Conservation (phyloP, 495 filamentous ascomycete genomes). For the Lasiosphaeriaceae sp. region DNA sequence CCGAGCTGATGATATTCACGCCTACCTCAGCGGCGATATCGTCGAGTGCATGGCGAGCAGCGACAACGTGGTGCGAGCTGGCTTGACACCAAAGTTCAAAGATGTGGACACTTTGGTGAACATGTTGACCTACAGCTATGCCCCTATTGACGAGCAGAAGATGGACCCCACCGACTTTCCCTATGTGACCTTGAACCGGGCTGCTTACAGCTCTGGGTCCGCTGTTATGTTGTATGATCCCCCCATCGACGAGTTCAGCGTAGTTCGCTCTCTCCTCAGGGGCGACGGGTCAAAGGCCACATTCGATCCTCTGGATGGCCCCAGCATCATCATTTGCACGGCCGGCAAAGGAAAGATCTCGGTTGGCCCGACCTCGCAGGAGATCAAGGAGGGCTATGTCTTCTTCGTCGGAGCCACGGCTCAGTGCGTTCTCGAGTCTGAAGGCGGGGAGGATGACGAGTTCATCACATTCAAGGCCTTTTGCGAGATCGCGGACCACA, state of each 20-base stretch:
- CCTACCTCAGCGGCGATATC: constrained; percentile 93
- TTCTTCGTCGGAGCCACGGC: constrained; percentile 93
- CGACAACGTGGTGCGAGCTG: constrained; percentile 95
- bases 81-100: constrained; percentile 98
- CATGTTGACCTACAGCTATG: constrained; percentile 93
- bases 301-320: constrained; percentile 82
- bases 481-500: constrained; percentile 64
- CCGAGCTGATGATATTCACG: constrained; percentile 93
- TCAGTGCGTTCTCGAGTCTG: constrained; percentile 72
- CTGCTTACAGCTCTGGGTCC: constrained; percentile 72
- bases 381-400: constrained; percentile 69
- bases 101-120: constrained; percentile 85
- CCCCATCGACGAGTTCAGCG: constrained; percentile 94
- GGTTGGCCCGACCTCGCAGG: constrained; percentile 69
- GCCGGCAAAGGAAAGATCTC: constrained; percentile 73
- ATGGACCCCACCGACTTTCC: constrained; percentile 80
- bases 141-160: constrained; percentile 91
- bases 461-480: constrained; percentile 95
- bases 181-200: constrained; percentile 71
- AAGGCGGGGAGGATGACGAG: constrained; percentile 46
- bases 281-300: constrained; percentile 71
- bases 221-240: constrained; percentile 77
- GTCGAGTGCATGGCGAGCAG: constrained; percentile 98
- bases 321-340: constrained; percentile 90
- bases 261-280: constrained; percentile 74